Evolutionary conservation across 1,284 basidiomycete genomes (phyloP), one percentile per base, ranked within the genome.

Genomic region (Puccinia triticina): DNA sequence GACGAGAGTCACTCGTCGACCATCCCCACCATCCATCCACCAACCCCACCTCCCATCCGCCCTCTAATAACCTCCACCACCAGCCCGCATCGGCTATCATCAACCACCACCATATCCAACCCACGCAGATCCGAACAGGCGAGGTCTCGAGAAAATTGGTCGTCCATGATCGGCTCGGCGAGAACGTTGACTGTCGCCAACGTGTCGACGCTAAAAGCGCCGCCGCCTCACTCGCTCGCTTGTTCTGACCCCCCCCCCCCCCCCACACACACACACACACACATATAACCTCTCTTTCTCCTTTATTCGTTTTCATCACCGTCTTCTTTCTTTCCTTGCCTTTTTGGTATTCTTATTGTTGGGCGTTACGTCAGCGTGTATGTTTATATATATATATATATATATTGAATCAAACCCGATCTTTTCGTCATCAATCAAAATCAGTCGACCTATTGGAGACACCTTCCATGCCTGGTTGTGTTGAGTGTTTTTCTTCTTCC

Each of bases 131-230:
- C 14, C 26, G 79, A 29, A 64, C 72, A 34, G 50, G n/a, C 23
- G 34, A 73, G 11, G 32, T 82, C 67, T 71, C 79, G 4, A 74
- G 75, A 48, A 23, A 43, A 34, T n/a, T 82, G 11, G n/a, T 66
- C 26, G 76, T 77, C 16, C 55, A 37, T 23, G 46, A 64, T 16
- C 46, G 21, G 11, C 29, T 21, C 14, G 78, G 78, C 16, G 29
- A 73, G 10, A 59, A 80, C 40, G 37, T 76, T 18, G 79, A 82
- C 29, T n/a, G 21, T 46, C n/a, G 79, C 0, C 71, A 73, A 74
- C 40, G 55, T 11, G 79, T 82, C 7, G 79, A 82, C 34, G 79
- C 79, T n/a, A 82, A 82, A 21, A 82, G 79, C 61, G 79, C 79
- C 16, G 79, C 79, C 1, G 79, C 79, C 67, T 82, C 79, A 4